Conservation (phyloP, 1,284 basidiomycete genomes). For the Earliella scabrosa region DNA sequence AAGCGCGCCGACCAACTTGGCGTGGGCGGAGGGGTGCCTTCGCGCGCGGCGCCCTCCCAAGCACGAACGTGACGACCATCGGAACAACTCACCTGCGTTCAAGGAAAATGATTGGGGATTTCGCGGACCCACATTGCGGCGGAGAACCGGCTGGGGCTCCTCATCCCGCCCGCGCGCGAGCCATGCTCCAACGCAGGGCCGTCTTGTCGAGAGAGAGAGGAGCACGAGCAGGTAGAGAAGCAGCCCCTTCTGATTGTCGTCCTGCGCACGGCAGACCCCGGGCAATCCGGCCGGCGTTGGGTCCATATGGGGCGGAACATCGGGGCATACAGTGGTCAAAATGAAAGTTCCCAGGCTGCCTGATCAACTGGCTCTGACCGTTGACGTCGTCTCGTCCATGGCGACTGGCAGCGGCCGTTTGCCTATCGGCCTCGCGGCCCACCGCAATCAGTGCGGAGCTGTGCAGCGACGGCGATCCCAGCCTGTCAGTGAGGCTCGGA, state of each 20-base stretch:
- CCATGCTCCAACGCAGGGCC: too few relatives aligned
- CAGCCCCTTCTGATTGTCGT: neutral
- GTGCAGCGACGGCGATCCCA: neutral
- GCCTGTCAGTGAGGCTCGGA: constrained; percentile 6
- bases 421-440: neutral
- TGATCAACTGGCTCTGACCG: neutral
- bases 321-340: too few relatives aligned
- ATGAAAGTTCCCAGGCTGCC: neutral
- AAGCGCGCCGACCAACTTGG: neutral
- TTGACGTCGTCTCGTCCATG: neutral
- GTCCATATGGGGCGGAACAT: too few relatives aligned
- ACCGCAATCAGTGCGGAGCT: neutral
- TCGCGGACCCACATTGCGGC: too few relatives aligned
- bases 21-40: neutral
- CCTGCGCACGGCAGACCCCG: neutral
- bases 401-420: neutral
- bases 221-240: too few relatives aligned
- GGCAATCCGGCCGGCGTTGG: neutral
- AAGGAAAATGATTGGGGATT: too few relatives aligned
- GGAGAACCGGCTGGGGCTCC: too few relatives aligned
- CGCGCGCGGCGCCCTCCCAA: too few relatives aligned
- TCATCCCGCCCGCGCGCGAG: too few relatives aligned
- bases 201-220: too few relatives aligned
- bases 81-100: neutral
- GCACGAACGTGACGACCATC: neutral